A percentile compares a stretch with the other conserved stretches of the same genome.
These are phyloP conservation scores for Suhomyces yuchorum DNA, from an alignment of 1,139 yeast species.

Conservation along the genomic window DNA sequence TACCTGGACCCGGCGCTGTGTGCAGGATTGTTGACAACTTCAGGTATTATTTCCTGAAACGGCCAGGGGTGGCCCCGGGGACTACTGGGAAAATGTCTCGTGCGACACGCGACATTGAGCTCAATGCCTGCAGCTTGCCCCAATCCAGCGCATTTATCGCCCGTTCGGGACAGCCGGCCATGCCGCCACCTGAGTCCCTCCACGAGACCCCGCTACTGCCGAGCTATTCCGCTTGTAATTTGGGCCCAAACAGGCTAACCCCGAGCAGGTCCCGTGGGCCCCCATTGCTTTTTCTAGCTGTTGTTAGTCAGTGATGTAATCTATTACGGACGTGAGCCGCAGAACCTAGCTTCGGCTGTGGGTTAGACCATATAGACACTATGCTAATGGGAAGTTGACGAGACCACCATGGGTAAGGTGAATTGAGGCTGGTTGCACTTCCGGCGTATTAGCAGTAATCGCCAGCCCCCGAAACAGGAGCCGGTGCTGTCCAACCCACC, in stretches of 20 bases:
- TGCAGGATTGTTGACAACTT: constrained; percentile 10
- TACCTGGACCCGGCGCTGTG: background rate
- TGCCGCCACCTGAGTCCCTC: background rate
- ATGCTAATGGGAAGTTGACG: no score
- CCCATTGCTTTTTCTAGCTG: background rate
- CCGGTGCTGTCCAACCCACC: no score
- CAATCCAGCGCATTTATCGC: background rate
- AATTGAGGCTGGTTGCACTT: no score
- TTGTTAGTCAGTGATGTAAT: background rate
- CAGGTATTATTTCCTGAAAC: constrained; percentile 3
- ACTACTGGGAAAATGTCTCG: background rate
- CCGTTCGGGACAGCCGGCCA: background rate
- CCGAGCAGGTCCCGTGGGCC: background rate
- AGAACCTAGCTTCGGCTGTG: no score
- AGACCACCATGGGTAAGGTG: no score
- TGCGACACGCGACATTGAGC: constrained; percentile 6
- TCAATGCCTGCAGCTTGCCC: background rate
- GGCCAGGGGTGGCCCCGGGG: constrained; percentile 1
- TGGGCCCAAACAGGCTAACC: background rate
- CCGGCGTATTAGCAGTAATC: no score
- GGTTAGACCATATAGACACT: no score
- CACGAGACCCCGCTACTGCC: background rate
- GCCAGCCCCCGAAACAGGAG: no score
- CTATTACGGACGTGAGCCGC: background rate
- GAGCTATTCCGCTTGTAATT: background rate